phyloP scores from a whole-genome alignment of 2,329 filamentous ascomycete genomes.

The Paramyrothecium roridum region DNA sequence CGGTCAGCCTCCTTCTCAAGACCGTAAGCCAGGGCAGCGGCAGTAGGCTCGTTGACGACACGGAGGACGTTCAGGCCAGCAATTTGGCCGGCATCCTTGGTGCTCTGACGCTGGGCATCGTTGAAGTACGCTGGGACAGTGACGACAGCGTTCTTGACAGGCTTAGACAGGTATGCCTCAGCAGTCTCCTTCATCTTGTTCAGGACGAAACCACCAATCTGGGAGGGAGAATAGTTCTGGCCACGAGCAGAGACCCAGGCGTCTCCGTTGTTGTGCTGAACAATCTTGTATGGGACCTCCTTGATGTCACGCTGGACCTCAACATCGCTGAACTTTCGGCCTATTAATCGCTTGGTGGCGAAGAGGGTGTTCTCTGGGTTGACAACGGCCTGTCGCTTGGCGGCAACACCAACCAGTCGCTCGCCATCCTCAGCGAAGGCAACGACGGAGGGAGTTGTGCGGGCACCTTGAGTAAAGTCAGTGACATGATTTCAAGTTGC shows the following conservation, averaged over 20 bases:
- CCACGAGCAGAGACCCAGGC: constrained; percentile 93
- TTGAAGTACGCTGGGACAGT: constrained; percentile 99
- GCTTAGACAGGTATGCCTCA: constrained; percentile 86
- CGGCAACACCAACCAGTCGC: constrained; percentile 92
- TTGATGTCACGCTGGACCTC: constrained; percentile 97
- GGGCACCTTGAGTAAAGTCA: constrained; percentile 24
- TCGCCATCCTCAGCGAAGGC: constrained; percentile 95
- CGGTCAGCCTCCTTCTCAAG: constrained; percentile 91
- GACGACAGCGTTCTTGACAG: constrained; percentile 92
- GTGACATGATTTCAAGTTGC: not conserved
- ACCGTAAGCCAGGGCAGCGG: constrained; percentile 92
- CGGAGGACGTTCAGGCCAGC: constrained; percentile 93
- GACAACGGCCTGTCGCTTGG: constrained; percentile 96
- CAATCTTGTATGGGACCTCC: constrained; percentile 98
- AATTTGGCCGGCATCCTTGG: constrained; percentile 97
- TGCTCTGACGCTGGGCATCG: constrained; percentile 95
- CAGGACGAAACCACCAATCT: constrained; percentile 93
- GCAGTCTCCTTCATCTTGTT: constrained; percentile 99
- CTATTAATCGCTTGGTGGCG: constrained; percentile 97
- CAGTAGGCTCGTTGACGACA: constrained; percentile 97
- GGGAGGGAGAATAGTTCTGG: constrained; percentile 96
- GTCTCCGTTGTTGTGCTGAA: constrained; percentile 94
- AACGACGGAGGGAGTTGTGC: constrained; percentile 71
- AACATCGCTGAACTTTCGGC: constrained; percentile 89
- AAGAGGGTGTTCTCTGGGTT: constrained; percentile 99